phyloP scores from a whole-genome alignment of 345 rosid genomes.

The Hirschfeldia incana region DNA sequence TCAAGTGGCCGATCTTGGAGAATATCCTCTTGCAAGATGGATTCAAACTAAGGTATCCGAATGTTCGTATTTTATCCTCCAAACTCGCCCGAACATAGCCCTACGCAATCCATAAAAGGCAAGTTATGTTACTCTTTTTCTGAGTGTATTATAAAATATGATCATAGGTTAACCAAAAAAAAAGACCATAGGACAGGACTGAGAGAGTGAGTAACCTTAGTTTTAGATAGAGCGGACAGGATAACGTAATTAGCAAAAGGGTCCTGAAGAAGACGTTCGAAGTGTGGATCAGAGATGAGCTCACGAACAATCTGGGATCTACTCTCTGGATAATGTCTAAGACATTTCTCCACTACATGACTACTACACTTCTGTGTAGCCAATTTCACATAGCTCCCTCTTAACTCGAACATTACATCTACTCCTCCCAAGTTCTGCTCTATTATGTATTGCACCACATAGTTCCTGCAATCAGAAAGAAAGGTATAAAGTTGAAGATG shows the following conservation, averaged over 20 bases:
- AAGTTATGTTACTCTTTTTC: background rate
- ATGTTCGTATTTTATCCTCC: slow-evolving; percentile 50
- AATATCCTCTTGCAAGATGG: slow-evolving; percentile 73
- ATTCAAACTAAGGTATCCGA: slow-evolving; percentile 45
- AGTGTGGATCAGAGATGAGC: slow-evolving; percentile 50
- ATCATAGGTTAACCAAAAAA: no score
- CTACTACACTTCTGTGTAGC: slow-evolving; percentile 74
- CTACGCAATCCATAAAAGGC: slow-evolving; percentile 35
- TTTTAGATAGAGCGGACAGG: slow-evolving; percentile 57
- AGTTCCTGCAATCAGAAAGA: slow-evolving; percentile 50
- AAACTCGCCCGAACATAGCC: slow-evolving; percentile 51
- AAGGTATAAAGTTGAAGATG: background rate
- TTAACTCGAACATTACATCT: slow-evolving; percentile 40
- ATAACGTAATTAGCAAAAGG: slow-evolving; percentile 75
- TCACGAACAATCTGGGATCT: slow-evolving; percentile 54
- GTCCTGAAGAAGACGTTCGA: slow-evolving; percentile 61
- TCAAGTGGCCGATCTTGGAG: slow-evolving; percentile 46
- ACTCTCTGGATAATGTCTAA: slow-evolving; percentile 32
- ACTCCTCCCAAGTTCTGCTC: slow-evolving; percentile 49
- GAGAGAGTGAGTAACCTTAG: slow-evolving; percentile 41
- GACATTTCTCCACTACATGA: slow-evolving; percentile 73
- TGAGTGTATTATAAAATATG: background rate
- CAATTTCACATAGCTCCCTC: slow-evolving; percentile 45
- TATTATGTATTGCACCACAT: slow-evolving; percentile 65
- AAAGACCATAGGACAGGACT: background rate